These are phyloP conservation scores for Pseudocercospora musae DNA, from an alignment of 2,329 filamentous ascomycete genomes.

Conservation along the genomic window DNA sequence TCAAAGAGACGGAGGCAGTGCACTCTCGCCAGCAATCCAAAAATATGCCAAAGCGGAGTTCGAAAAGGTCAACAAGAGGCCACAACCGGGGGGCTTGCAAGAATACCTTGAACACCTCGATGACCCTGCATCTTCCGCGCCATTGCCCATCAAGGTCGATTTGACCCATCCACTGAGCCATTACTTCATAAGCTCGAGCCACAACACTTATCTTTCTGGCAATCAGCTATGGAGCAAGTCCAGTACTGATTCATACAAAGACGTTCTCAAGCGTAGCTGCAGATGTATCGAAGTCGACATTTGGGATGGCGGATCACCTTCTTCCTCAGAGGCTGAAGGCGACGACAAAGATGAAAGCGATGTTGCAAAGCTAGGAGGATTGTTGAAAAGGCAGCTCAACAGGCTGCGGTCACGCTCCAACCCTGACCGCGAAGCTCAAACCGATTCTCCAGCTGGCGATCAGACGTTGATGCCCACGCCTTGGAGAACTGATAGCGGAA, in stretches of 20 bases:
- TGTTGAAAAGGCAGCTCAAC: conserved; percentile 30
- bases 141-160: conserved; percentile 27
- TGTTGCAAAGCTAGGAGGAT: conserved; percentile 34
- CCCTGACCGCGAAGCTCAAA: conserved; percentile 6
- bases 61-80: conserved; percentile 9
- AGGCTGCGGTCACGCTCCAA: conserved; percentile 24
- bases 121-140: conserved; percentile 17
- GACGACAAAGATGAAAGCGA: conserved; percentile 27
- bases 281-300: conserved; percentile 94
- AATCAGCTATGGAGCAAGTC: conserved; percentile 79
- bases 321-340: conserved; percentile 37
- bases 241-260: conserved; percentile 73
- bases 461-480: conserved; percentile 27
- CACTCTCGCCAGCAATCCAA: conserved; percentile 20
- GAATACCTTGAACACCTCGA: conserved; percentile 45
- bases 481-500: conserved; percentile 29
- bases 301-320: conserved; percentile 68
- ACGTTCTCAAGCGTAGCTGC: conserved; percentile 67
- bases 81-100: conserved; percentile 31
- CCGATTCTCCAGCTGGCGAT: conserved; percentile 14
- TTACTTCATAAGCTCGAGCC: conserved; percentile 92
- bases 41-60: conserved; percentile 27
- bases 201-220: conserved; percentile 88
- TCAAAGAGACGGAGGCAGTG: neutral
- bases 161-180: conserved; percentile 64